Conservation (phyloP, 1,139 yeast species). For the Pichia sp. region DNA sequence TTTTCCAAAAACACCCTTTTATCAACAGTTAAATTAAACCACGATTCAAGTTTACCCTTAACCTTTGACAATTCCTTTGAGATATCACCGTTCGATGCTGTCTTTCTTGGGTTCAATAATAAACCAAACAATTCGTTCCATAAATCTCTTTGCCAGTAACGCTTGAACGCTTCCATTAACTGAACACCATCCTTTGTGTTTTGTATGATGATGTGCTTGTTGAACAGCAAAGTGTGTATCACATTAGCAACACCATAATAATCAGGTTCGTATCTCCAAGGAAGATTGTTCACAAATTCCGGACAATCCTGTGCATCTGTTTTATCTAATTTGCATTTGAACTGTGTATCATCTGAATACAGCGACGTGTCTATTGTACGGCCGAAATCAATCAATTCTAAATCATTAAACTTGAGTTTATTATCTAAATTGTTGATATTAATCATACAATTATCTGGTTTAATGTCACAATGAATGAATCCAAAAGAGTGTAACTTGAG, state of each 20-base stretch:
- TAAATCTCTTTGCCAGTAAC: slow-evolving; percentile 75
- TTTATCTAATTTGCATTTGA: slow-evolving; percentile 41
- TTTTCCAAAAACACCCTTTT: slow-evolving; percentile 20
- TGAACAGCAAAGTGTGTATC: slow-evolving; percentile 71
- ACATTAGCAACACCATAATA: slow-evolving; percentile 82
- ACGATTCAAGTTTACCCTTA: slow-evolving; percentile 22
- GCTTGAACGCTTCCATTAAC: slow-evolving; percentile 50
- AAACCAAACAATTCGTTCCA: slow-evolving; percentile 71
- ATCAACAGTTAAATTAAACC: slow-evolving; percentile 25
- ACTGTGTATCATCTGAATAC: slow-evolving; percentile 51
- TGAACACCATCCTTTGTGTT: slow-evolving; percentile 33
- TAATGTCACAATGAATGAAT: slow-evolving; percentile 82
- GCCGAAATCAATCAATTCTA: slow-evolving; percentile 80
- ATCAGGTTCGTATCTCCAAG: slow-evolving; percentile 85
- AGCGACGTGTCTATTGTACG: slow-evolving; percentile 71
- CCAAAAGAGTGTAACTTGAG: slow-evolving; percentile 56
- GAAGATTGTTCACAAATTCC: slow-evolving; percentile 58
- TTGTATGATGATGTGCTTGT: slow-evolving; percentile 53
- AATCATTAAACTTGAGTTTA: slow-evolving; percentile 31
- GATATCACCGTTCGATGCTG: slow-evolving; percentile 19
- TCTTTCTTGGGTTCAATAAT: slow-evolving; percentile 55
- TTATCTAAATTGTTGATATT: slow-evolving; percentile 37
- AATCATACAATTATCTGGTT: slow-evolving; percentile 86
- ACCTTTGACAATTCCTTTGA: slow-evolving; percentile 9
- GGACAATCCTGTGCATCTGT: slow-evolving; percentile 76